A percentile compares a stretch with the other conserved stretches of the same genome.
Evolutionary conservation across 2,329 filamentous ascomycete species (phyloP).

Genomic region (Claviceps sp.): DNA sequence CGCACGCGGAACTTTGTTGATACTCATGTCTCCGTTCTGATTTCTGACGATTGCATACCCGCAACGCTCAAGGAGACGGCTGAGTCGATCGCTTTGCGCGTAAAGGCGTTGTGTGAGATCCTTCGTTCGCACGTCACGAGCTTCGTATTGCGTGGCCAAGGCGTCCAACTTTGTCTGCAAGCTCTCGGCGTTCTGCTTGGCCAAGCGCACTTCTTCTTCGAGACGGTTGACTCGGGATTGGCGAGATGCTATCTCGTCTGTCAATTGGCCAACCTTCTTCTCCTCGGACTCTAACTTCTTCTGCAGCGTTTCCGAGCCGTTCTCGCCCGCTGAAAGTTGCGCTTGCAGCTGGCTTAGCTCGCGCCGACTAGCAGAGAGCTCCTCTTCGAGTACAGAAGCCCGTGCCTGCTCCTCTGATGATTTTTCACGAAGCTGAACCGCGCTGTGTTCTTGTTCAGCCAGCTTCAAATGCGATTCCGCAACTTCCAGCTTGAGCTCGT

Average conservation of each 20-base stretch:
- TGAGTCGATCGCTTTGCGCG: constrained; percentile 71
- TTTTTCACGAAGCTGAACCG: constrained; percentile 39
- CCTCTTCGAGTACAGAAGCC: constrained; percentile 38
- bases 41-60: constrained; percentile 67
- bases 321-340: constrained; percentile 71
- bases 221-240: constrained; percentile 63
- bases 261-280: constrained; percentile 50
- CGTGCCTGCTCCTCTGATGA: constrained; percentile 41
- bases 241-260: constrained; percentile 59
- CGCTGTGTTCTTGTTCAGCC: constrained; percentile 35
- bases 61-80: constrained; percentile 69
- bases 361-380: constrained; percentile 50
- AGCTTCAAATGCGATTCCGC: constrained; percentile 38
- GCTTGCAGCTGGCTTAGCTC: constrained; percentile 56
- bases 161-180: constrained; percentile 38
- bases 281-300: constrained; percentile 67
- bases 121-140: constrained; percentile 59
- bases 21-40: constrained; percentile 54
- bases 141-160: constrained; percentile 47
- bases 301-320: constrained; percentile 65
- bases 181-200: constrained; percentile 50
- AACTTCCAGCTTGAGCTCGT: constrained; percentile 44
- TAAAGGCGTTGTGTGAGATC: constrained; percentile 77
- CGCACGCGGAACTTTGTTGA: constrained; percentile 56
- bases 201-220: constrained; percentile 59